Base-by-base conservation (phyloP, 2,329 filamentous ascomycete species). In the Xylaria arbuscula region DNA sequence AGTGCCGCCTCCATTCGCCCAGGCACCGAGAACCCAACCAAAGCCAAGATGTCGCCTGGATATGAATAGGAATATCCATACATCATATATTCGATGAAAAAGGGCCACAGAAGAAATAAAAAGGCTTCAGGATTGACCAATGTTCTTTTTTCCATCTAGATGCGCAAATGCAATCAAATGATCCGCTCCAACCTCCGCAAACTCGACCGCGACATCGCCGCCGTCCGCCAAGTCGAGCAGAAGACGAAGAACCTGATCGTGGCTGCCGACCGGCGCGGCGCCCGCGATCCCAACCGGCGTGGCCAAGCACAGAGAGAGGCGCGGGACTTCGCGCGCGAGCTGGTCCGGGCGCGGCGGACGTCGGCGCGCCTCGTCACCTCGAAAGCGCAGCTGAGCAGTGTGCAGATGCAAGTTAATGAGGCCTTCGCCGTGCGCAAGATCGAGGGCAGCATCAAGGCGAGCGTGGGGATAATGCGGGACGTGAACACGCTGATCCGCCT, bases 331-430 rank as follows among this genome's bases (percentile, higher is more conserved):
- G 96, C 96, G 28, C 88, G 90, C 73, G 95, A 98, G 81, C 87
- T 98, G 58, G 89, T 98, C 71, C 90, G 92, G 61, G 88, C 93
- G 68, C 92, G 96, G 72, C 93, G 91, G 78, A 90, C 94, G 71
- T 87, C 86, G 19, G 83, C 86, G 36, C 89, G 96, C 4, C 86
- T 98, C 47, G 86, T 91, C 19, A 98, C 95, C 0, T 92, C 91
- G 75, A 97, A 97, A 79, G 96, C 96, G 1, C 96, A 98, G 82
- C 88, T 99, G 56, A 90, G 91, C 78, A 95, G 92, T 73, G 95
- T 99, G 51, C 91, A 95, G 81, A 97, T 98, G 94, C 96, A 98
- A 82, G 95, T 99, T 77, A 93, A 94, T 77, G 95, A 98, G 83
- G 94, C 96, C 1, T 98, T 98, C 80, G 93, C 93, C 1, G 91